Conservation (phyloP, 2,329 filamentous ascomycete species). For the Exophiala xenobiotica region DNA sequence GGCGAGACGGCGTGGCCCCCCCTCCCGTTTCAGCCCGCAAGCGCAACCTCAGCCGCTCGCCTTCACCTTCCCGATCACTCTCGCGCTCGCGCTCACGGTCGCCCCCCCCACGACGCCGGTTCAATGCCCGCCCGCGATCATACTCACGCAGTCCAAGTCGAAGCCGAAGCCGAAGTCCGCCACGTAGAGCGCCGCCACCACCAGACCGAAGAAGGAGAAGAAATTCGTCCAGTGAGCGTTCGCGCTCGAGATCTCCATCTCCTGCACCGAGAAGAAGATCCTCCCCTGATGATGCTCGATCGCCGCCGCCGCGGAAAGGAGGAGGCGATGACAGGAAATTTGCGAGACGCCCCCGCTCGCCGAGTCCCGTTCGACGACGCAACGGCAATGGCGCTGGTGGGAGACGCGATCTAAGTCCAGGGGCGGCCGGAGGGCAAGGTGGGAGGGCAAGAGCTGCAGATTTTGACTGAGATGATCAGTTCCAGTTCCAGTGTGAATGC, state of each 20-base stretch:
- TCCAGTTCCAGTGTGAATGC: neutral
- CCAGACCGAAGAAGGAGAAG: slow-evolving; percentile 3
- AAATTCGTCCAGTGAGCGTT: neutral
- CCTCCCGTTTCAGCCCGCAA: no score
- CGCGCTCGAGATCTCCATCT: slow-evolving; percentile 8
- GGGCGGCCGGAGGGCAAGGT: neutral
- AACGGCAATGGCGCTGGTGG: neutral
- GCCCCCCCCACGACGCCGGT: no score
- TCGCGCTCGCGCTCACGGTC: neutral
- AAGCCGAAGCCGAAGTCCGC: neutral
- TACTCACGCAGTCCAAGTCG: slow-evolving; percentile 6
- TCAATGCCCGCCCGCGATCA: neutral
- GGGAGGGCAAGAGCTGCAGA: slow-evolving; percentile 20
- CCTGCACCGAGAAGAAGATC: slow-evolving; percentile 8
- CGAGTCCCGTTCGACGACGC: slow-evolving; percentile 14
- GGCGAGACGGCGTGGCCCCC: no score
- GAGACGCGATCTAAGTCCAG: slow-evolving; percentile 1
- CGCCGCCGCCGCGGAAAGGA: slow-evolving; percentile 3
- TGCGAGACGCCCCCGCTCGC: no score
- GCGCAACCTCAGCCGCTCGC: slow-evolving; percentile 11
- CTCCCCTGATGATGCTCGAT: neutral
- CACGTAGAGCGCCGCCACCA: neutral
- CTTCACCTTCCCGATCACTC: slow-evolving; percentile 2
- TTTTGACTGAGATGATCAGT: slow-evolving; percentile 12
- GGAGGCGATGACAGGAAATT: slow-evolving; percentile 4